Conservation (phyloP, 495 filamentous ascomycete genomes). For the Saxophila tyrrhenica region DNA sequence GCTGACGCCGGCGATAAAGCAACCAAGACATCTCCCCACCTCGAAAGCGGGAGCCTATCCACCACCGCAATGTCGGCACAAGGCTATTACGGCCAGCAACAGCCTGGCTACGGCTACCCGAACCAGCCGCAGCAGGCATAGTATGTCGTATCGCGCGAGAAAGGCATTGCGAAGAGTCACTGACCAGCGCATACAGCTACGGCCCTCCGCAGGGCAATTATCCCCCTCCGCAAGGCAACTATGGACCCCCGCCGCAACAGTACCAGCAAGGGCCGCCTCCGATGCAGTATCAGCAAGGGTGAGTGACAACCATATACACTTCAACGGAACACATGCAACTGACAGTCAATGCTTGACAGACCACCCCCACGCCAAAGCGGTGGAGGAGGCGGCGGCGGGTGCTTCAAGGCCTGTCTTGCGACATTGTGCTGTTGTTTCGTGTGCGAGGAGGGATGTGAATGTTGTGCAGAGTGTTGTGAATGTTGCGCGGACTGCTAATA, state of each 20-base stretch:
- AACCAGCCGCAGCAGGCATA: background rate
- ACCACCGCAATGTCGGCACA: background rate
- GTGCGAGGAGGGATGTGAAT: constrained; percentile 67
- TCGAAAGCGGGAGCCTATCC: background rate
- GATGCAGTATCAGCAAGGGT: constrained; percentile 50
- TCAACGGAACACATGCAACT: too few species aligned
- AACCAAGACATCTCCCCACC: too few species aligned
- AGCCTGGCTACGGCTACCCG: background rate
- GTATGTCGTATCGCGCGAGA: too few species aligned
- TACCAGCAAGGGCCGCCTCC: constrained; percentile 13
- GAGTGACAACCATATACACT: constrained; percentile 35
- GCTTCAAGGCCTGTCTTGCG: constrained; percentile 46
- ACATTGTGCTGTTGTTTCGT: constrained; percentile 68
- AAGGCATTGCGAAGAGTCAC: background rate
- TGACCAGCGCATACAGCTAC: background rate
- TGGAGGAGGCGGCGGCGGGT: constrained; percentile 38
- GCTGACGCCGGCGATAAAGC: too few species aligned
- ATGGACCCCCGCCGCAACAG: constrained; percentile 5
- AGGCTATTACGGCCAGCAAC: background rate
- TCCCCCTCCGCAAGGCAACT: background rate
- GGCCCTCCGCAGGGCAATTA: background rate
- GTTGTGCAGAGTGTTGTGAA: constrained; percentile 44
- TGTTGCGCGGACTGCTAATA: constrained; percentile 27
- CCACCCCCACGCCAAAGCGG: constrained; percentile 34
- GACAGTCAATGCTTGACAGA: too few species aligned